Evolutionary conservation across 768 basidiomycete genomes (phyloP).

Genomic region (Thelephora ganbajun): DNA sequence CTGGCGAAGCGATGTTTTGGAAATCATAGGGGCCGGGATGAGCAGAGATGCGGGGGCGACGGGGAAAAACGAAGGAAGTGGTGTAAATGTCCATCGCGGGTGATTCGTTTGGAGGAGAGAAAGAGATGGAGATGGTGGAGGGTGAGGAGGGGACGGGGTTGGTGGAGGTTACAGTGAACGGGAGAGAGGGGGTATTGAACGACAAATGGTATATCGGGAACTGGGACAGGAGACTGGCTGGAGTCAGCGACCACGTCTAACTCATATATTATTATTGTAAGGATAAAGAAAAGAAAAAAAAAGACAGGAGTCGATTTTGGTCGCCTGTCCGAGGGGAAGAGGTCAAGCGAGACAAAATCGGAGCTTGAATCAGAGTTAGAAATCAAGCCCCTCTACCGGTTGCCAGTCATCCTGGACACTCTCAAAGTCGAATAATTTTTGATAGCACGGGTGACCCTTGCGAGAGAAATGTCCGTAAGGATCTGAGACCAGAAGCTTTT

Average conservation of each 20-base stretch:
- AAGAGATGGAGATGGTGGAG: conserved; percentile 11
- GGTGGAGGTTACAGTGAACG: too few species aligned
- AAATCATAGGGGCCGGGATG: conserved; percentile 54
- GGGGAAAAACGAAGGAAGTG: conserved; percentile 85
- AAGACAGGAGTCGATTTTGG: background rate
- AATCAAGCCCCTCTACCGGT: conserved; percentile 28
- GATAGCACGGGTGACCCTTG: conserved; percentile 38
- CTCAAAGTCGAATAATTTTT: conserved; percentile 49
- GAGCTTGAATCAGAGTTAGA: background rate
- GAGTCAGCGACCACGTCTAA: conserved; percentile 6
- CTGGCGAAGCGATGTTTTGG: conserved; percentile 31
- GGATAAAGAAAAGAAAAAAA: background rate
- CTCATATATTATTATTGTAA: background rate
- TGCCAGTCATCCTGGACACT: conserved; percentile 31
- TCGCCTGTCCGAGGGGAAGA: conserved; percentile 5
- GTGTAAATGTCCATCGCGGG: conserved; percentile 84
- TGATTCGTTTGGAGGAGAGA: conserved; percentile 6
- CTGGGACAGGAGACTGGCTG: conserved; percentile 16
- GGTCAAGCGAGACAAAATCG: conserved; percentile 3
- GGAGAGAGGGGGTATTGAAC: conserved; percentile 18
- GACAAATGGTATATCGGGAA: conserved; percentile 18
- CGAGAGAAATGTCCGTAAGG: conserved; percentile 63
- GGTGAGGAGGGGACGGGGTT: conserved; percentile 18
- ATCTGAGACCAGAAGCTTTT: conserved; percentile 27
- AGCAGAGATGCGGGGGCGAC: conserved; percentile 59